Base-by-base conservation (phyloP, 208 protist genomes). In the Borovskyia barvae region DNA sequence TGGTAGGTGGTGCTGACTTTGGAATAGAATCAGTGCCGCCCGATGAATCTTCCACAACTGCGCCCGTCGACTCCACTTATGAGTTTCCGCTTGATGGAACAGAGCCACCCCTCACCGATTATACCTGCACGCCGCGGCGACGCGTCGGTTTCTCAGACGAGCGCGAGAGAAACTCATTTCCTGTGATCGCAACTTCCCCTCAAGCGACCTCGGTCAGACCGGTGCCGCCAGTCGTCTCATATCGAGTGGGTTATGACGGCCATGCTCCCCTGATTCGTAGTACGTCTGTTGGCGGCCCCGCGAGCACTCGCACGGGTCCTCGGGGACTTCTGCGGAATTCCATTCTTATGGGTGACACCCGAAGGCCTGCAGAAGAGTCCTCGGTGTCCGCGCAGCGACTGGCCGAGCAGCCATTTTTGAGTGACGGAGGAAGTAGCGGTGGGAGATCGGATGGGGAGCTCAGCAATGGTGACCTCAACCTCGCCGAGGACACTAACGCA, bases 381-480 rank as follows among this genome's bases (percentile, higher is more conserved):
- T 39, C 36, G 25, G 14, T 22, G 28, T 15, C 25, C 15, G 35
- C 36, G 6, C 19, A 20, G 53, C 45, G n/a, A 14, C 6, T 19
- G 29, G 9, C 19, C 14, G 29, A 56, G 15, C 9, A 6, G 1
- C 30, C 24, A 6, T 42, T 50, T 20, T 11, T 17, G 24, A 26
- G 12, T 24, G n/a, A 36, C 35, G 47, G 8, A 26, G 9, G 20
- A 1, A 40, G 29, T 22, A 7, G 9, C 19, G 25, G 19, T 14
- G 39, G 15, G 28, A 48, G 52, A 8, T 36, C 30, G 14, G 51
- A 29, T 22, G 65, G n/a, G n/a, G n/a, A n/a, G n/a, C n/a, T n/a
- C n/a, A n/a, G n/a, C n/a, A n/a, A 61, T 22, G 56, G 32, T 6
- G 54, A 51, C 42, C 43, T 37, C n/a, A 53, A 49, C 19, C 53